Evolutionary conservation across 108 stramenopile genomes (phyloP), one percentile per base, ranked within the genome.

Genomic region (Fistulifera solaris): DNA sequence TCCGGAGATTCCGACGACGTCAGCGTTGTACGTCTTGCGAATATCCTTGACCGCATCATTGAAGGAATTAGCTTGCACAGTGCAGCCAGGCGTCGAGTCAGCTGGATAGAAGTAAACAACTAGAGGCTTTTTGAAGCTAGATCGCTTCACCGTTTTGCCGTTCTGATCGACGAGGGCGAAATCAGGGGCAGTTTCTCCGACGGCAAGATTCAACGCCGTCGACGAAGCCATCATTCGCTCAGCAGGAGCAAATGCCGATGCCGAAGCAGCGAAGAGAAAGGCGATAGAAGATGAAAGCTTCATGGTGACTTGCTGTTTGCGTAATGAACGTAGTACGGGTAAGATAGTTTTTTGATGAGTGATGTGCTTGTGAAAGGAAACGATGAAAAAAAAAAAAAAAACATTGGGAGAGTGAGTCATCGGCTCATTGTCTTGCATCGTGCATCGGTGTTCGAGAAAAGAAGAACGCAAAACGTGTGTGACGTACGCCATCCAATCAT

Each of bases 101-200:
- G 86, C 75, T 23, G 86, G 86, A 52, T 87, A 87, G 59, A 87
- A 87, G 65, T 83, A 87, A 13, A 87, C 82, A 11, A 87, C 82
- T 16, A 87, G 65, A 0, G 86, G 86, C 68, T 87, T 87, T 66
- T 84, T 83, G 66, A 75, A 75, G 39, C 64, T 58, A 10, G 82
- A 81, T 38, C 80, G 66, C 38, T 61, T 79, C 56, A 87, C 73
- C 13, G 75, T 76, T 66, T 87, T 87, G 21, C 86, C 86, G 48
- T 83, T 87, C 62, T 87, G 86, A 27, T 87, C 86, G 3, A 63
- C 49, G 38, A 87, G 70, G 15, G 75, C 52, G 58, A 87, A 87
- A 50, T 87, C 86, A 1, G 86, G 86, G n/a, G 86, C 86, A 25
- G 67, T 65, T 48, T 87, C 81, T 26, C 86, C 86, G 17, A 83